Evolutionary conservation across 2,329 filamentous ascomycete genomes (phyloP).

Genomic region (Aspergillus unguis): DNA sequence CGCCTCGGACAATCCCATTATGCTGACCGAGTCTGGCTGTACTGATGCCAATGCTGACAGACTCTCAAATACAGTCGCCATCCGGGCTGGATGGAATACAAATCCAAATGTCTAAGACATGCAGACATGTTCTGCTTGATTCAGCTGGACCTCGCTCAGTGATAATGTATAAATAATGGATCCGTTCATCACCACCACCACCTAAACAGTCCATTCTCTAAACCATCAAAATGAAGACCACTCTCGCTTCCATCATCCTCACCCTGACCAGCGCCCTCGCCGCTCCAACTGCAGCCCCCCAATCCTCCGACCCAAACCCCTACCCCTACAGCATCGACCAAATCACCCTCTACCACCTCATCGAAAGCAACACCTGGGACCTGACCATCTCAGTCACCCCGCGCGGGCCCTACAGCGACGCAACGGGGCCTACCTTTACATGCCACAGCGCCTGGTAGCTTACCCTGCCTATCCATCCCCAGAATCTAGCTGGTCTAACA

Average conservation of each 20-base stretch:
- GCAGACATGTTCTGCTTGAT: too few relatives aligned
- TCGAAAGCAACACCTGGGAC: constrained; percentile 8
- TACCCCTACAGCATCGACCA: constrained; percentile 9
- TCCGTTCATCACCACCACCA: background rate
- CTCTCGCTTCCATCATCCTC: background rate
- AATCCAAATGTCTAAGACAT: too few relatives aligned
- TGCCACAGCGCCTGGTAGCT: constrained; percentile 6
- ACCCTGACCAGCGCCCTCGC: constrained; percentile 1
- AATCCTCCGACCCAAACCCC: background rate
- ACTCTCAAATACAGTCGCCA: too few relatives aligned
- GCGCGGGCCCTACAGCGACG: background rate
- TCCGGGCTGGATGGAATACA: too few relatives aligned
- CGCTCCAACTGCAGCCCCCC: background rate
- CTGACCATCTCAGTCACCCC: constrained; percentile 1
- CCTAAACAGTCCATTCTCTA: background rate
- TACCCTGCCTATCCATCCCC: background rate
- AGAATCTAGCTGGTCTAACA: background rate
- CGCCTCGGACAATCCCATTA: too few relatives aligned
- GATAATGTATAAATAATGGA: background rate
- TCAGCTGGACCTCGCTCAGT: too few relatives aligned
- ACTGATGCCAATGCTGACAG: too few relatives aligned
- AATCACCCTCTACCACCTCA: constrained; percentile 7
- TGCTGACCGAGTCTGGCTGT: too few relatives aligned
- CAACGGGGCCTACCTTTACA: background rate
- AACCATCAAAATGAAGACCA: constrained; percentile 4